Evolutionary conservation across 169 alveolate genomes (phyloP).

Genomic region (Plasmodium gallinaceum): DNA sequence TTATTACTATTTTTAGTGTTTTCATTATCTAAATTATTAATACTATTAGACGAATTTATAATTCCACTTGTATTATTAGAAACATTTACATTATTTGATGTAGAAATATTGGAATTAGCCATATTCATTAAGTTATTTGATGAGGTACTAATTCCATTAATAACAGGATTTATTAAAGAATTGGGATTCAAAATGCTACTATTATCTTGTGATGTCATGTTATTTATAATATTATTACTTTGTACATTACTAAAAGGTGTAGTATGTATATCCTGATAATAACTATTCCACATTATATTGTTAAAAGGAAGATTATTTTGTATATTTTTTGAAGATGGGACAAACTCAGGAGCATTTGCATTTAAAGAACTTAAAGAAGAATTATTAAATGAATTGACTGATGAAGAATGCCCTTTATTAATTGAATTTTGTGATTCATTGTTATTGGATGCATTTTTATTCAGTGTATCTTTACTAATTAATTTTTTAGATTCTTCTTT

Average conservation of each 20-base stretch:
- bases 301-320: conserved; percentile 34
- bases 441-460: neutral
- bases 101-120: conserved; percentile 4
- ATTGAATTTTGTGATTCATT: conserved; percentile 12
- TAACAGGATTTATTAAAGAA: conserved; percentile 12
- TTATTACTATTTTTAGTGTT: conserved; percentile 7
- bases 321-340: conserved; percentile 60
- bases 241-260: neutral
- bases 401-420: neutral
- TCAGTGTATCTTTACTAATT: neutral
- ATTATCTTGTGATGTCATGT: conserved; percentile 7
- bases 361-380: conserved; percentile 51
- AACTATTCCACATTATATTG: conserved; percentile 65
- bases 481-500: neutral
- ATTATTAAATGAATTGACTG: conserved; percentile 1
- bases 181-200: conserved; percentile 34
- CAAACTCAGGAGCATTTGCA: conserved; percentile 79
- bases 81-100: neutral
- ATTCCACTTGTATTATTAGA: neutral
- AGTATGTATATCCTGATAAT: conserved; percentile 48
- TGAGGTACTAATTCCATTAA: conserved; percentile 8
- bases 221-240: conserved; percentile 15
- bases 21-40: neutral
- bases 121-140: conserved; percentile 15
- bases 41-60: neutral